Base-by-base conservation (phyloP, 2,329 filamentous ascomycete species). In the Acrocalymma vagum region DNA sequence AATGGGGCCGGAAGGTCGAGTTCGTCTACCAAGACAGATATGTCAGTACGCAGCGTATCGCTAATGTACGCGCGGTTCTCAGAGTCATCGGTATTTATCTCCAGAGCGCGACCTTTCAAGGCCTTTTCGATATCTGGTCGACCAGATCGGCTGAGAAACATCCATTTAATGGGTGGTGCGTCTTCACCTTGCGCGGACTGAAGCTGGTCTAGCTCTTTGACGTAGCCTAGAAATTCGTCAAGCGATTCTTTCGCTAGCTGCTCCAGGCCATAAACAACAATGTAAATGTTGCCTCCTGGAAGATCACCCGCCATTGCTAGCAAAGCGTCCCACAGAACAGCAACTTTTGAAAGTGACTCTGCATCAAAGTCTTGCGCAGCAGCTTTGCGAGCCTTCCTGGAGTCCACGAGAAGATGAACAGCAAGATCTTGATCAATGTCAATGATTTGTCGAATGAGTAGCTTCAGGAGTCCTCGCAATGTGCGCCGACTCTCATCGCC, bases 171-270 rank as follows among this genome's bases (percentile, higher is more conserved):
- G 3, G 42, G 34, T 13, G 21, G 21, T 9, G 16, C 24, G 3
- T 53, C 46, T 6, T 23, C 22, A 25, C 33, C 23, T 4, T 42
- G 37, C 11, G 27, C 23, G 13, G 16, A 20, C n/a, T n/a, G 21
- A 13, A 17, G 17, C 17, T 9, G 20, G 10, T 10, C 25, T 24
- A 14, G 37, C 26, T 45, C 49, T 18, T 29, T 38, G 13, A 56
- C 36, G 24, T 38, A 53, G 22, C 33, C 17, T 9, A 58, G 33
- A 20, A 59, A 55, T 14, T 45, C 36, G 5, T 41, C 24, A 15
- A 58, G 27, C 1, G 55, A 52, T n/a, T 61, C 57, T 15, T 51
- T 31, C 10, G 51, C 43, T 10, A 61, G 36, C 14, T 55, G 51
- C 14, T 61, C 55, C 8, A 61, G 15, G 6, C 55, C 49, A 32